A percentile compares a stretch with the other conserved stretches of the same genome.
phyloP scores from a whole-genome alignment of 441 rosid genomes.

The Dalechampia spathulata region DNA sequence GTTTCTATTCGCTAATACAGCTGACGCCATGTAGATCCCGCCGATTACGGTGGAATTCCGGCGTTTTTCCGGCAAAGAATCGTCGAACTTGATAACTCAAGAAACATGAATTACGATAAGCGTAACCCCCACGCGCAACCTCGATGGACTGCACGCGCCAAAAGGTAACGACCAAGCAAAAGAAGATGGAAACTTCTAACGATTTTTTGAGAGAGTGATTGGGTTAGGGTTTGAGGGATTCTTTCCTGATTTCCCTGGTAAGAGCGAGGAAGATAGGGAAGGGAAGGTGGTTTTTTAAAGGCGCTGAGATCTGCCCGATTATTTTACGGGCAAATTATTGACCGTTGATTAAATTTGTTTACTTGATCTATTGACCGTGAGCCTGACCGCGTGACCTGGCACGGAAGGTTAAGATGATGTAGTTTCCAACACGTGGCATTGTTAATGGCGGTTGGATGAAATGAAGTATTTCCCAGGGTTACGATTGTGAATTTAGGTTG shows the following conservation, averaged over 20 bases:
- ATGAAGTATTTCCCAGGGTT: conserved; percentile 14
- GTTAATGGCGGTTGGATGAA: conserved; percentile 4
- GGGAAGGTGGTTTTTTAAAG: conserved; percentile 48
- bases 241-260: conserved; percentile 20
- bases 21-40: conserved; percentile 51
- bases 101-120: conserved; percentile 18
- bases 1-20: conserved; percentile 52
- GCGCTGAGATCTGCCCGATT: conserved; percentile 52
- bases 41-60: conserved; percentile 20
- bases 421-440: conserved; percentile 24
- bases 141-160: background rate
- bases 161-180: background rate
- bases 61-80: conserved; percentile 15
- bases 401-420: conserved; percentile 32
- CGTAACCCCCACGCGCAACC: conserved; percentile 15
- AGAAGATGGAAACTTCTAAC: background rate
- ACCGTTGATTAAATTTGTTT: conserved; percentile 17
- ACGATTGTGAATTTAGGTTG: conserved; percentile 25
- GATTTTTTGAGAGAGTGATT: background rate
- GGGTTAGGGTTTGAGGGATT: conserved; percentile 24
- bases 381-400: conserved; percentile 34
- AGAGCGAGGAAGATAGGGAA: conserved; percentile 35
- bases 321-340: conserved; percentile 27
- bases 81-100: conserved; percentile 6
- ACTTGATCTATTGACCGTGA: conserved; percentile 22